Evolutionary conservation across 2,329 filamentous ascomycete genomes (phyloP), one percentile per base, ranked within the genome.

Genomic region (Bertia moriformis): DNA sequence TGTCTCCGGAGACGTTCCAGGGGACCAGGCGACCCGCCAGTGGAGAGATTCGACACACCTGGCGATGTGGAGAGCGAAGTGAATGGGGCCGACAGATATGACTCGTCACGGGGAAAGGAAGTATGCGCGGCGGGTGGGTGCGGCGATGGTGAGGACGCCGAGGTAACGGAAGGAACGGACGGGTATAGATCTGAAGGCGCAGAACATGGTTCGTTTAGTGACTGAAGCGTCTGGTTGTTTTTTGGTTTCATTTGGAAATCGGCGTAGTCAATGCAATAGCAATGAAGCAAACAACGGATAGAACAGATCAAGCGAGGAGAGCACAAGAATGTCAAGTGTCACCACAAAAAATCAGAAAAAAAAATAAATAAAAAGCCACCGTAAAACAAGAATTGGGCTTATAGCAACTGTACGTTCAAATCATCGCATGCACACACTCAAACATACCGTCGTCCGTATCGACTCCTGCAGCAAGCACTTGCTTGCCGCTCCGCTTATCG

Each of bases 401-500:
- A n/a, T n/a, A n/a, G n/a, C n/a, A n/a, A n/a, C n/a, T n/a, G n/a
- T n/a, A n/a, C n/a, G n/a, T n/a, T n/a, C n/a, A n/a, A n/a, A n/a
- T n/a, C n/a, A n/a, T n/a, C n/a, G n/a, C n/a, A n/a, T n/a, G n/a
- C n/a, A n/a, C n/a, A n/a, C n/a, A n/a, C n/a, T n/a, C n/a, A n/a
- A n/a, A n/a, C n/a, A n/a, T n/a, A n/a, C n/a, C 32, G 17, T 15
- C 32, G 10, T 35, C 32, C 32, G 32, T 35, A 18, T 35, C 32
- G 32, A 35, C 32, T 14, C 32, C 32, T 35, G 32, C 32, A 35
- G 32, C 32, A 35, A 35, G 32, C 32, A 14, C 32, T 35, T 35
- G 32, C 32, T 35, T 35, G 32, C 32, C 15, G 32, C 32, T 35
- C 32, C 32, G 12, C 32, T 35, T 35, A 35, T 35, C 32, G 32